These are phyloP conservation scores for Ceratorhiza oryzae-sativae DNA, from an alignment of 1,284 basidiomycete genomes.

Conservation along the genomic window DNA sequence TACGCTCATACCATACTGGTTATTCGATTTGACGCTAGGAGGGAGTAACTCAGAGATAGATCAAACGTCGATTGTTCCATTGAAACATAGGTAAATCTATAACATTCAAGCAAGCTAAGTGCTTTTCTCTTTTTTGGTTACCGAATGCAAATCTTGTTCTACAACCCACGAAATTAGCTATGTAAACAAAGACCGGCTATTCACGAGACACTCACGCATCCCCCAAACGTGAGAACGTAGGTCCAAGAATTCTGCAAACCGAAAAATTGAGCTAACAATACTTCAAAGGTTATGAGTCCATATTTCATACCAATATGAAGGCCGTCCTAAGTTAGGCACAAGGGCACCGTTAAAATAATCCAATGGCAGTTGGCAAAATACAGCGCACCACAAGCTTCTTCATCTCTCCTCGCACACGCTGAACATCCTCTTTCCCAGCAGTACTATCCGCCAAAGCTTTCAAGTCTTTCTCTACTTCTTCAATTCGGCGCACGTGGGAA, in stretches of 20 bases:
- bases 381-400: conserved; percentile 76
- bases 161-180: conserved; percentile 19
- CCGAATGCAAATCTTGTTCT: conserved; percentile 82
- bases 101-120: conserved; percentile 54
- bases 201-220: conserved; percentile 67
- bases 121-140: conserved; percentile 70
- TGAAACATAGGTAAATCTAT: neutral
- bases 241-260: conserved; percentile 71
- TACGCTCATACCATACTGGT: neutral
- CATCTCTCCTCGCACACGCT: conserved; percentile 74
- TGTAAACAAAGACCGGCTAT: conserved; percentile 38
- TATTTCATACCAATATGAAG: conserved; percentile 77
- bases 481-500: conserved; percentile 82
- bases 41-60: neutral
- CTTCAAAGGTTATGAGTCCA: too few species aligned
- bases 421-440: conserved; percentile 79
- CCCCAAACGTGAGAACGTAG: conserved; percentile 81
- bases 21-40: neutral
- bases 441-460: conserved; percentile 73
- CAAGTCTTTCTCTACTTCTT: conserved; percentile 87
- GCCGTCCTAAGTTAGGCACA: conserved; percentile 57
- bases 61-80: neutral
- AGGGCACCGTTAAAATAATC: too few species aligned
- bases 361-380: neutral
- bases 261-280: neutral